These are phyloP conservation scores for Agrocybe chaxingu DNA, from an alignment of 768 basidiomycete species.

Conservation along the genomic window DNA sequence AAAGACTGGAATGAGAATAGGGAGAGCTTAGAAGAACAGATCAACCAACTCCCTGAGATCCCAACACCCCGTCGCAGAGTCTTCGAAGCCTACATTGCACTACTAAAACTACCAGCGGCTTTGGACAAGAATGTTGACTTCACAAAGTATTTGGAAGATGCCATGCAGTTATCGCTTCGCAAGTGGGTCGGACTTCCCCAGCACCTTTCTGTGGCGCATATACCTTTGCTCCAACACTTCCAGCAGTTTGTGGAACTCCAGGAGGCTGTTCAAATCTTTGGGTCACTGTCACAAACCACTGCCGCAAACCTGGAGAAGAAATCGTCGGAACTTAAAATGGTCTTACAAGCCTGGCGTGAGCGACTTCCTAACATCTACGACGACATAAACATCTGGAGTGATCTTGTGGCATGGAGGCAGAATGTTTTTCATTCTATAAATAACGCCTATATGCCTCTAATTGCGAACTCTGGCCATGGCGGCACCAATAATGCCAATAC, in stretches of 20 bases:
- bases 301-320: conserved; percentile 91
- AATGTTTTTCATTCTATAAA: conserved; percentile 98
- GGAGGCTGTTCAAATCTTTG: conserved; percentile 94
- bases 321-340: conserved; percentile 92
- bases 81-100: conserved; percentile 92
- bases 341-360: conserved; percentile 96
- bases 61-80: conserved; percentile 94
- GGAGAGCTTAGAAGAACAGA: conserved; percentile 75
- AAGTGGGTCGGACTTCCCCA: conserved; percentile 93
- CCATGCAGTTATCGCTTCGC: conserved; percentile 92
- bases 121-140: conserved; percentile 88
- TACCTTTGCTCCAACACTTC: conserved; percentile 94
- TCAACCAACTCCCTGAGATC: conserved; percentile 77
- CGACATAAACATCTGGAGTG: conserved; percentile 98
- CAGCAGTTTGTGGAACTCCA: conserved; percentile 98
- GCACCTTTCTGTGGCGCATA: conserved; percentile 86
- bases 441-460: conserved; percentile 91
- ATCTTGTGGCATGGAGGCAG: conserved; percentile 98
- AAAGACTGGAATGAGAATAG: conserved; percentile 87
- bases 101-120: conserved; percentile 80
- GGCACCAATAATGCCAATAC: conserved; percentile 62
- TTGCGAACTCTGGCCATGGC: conserved; percentile 52
- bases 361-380: conserved; percentile 93
- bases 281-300: conserved; percentile 81
- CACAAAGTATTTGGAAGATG: conserved; percentile 85